Percentiles rank a stretch among this genome's conserved stretches.
phyloP scores from a whole-genome alignment of 306 rosid genomes.

The Luffa aegyptiaca region DNA sequence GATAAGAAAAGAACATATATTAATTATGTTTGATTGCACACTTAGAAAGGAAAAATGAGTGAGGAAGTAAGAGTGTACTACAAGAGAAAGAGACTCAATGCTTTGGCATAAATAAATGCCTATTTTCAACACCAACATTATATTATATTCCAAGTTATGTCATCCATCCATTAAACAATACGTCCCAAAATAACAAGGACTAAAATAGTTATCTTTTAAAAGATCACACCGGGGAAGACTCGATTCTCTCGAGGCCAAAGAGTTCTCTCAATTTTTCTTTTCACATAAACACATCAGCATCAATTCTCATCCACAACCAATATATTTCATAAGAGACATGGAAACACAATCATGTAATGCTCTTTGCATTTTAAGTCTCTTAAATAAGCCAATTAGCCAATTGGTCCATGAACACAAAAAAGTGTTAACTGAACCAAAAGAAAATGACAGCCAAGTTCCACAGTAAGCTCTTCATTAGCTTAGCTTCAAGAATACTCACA shows the following conservation, averaged over 20 bases:
- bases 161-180: too few species aligned
- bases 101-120: too few species aligned
- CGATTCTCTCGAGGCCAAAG: background rate
- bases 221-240: too few species aligned
- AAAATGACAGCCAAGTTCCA: background rate
- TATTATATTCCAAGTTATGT: too few species aligned
- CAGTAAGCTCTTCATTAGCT: background rate
- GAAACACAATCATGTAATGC: background rate
- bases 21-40: too few species aligned
- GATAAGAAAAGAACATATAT: too few species aligned
- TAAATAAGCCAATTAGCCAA: background rate
- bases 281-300: background rate
- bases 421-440: background rate
- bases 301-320: background rate
- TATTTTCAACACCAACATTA: too few species aligned
- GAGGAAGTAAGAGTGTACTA: too few species aligned
- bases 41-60: too few species aligned
- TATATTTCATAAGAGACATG: background rate
- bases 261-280: background rate
- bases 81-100: too few species aligned
- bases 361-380: background rate
- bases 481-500: background rate
- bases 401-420: background rate
- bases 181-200: too few species aligned
- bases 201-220: too few species aligned